Conservation (phyloP, 305 asterid species). For the Fraxinus velutina region DNA sequence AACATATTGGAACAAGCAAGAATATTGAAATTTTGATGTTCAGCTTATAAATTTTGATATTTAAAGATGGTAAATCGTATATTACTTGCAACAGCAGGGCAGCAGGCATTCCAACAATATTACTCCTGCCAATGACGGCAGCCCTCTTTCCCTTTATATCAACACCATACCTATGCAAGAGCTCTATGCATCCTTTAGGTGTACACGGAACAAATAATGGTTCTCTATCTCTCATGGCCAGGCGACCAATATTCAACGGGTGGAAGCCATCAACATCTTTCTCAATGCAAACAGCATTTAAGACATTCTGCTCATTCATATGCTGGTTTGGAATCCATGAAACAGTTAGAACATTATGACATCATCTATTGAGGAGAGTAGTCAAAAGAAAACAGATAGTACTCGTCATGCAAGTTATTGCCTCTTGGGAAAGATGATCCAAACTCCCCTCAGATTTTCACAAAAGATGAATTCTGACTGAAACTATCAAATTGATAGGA, state of each 20-base stretch:
- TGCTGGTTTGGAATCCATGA: constrained; percentile 46
- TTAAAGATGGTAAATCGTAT: constrained; percentile 5
- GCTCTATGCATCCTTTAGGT: constrained; percentile 88
- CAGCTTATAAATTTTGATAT: neutral
- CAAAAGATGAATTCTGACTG: neutral
- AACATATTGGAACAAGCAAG: neutral
- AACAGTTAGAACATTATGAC: constrained; percentile 15
- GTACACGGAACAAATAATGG: constrained; percentile 91
- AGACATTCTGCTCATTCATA: constrained; percentile 72
- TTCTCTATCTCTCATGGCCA: constrained; percentile 91
- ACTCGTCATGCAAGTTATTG: neutral
- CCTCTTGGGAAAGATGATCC: neutral
- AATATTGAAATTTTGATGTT: neutral
- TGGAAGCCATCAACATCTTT: constrained; percentile 96
- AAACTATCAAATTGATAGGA: neutral
- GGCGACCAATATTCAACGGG: constrained; percentile 79
- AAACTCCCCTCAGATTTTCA: neutral
- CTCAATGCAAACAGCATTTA: constrained; percentile 76
- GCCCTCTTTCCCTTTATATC: constrained; percentile 83
- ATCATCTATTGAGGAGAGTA: neutral
- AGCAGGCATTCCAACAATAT: constrained; percentile 90
- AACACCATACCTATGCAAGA: constrained; percentile 69
- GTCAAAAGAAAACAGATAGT: neutral
- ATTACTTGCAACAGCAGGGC: constrained; percentile 81
- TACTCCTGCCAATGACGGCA: constrained; percentile 87